Evolutionary conservation across 2,329 filamentous ascomycete species (phyloP).

Genomic region (Fusarium lateritium): DNA sequence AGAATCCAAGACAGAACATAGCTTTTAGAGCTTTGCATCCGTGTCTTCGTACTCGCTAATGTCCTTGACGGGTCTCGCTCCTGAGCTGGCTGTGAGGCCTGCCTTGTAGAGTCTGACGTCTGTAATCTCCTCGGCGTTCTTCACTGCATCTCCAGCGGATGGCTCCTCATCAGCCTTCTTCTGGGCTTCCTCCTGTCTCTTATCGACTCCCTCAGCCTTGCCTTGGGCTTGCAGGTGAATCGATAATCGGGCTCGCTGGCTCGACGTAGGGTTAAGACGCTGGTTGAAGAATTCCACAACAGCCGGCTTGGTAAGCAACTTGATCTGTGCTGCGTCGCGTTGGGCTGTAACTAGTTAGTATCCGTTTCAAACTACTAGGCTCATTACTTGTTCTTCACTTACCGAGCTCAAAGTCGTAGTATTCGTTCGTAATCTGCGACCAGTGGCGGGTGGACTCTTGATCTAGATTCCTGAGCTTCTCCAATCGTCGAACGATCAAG

Average conservation of each 20-base stretch:
- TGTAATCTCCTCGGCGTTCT: slow-evolving; percentile 72
- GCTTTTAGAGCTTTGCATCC: slow-evolving; percentile 79
- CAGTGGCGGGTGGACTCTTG: slow-evolving; percentile 88
- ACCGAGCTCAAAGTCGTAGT: slow-evolving; percentile 92
- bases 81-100: slow-evolving; percentile 78
- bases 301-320: slow-evolving; percentile 81
- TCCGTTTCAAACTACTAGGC: neutral
- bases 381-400: slow-evolving; percentile 53
- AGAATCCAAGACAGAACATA: slow-evolving; percentile 3
- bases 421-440: slow-evolving; percentile 87
- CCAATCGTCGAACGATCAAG: slow-evolving; percentile 86
- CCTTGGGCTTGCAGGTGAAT: slow-evolving; percentile 87
- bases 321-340: slow-evolving; percentile 82
- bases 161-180: slow-evolving; percentile 53
- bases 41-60: slow-evolving; percentile 89
- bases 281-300: slow-evolving; percentile 84
- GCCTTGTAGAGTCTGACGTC: slow-evolving; percentile 88
- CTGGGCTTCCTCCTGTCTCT: slow-evolving; percentile 62
- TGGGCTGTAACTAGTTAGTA: slow-evolving; percentile 67
- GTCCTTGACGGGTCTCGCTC: slow-evolving; percentile 80
- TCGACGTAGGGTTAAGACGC: slow-evolving; percentile 82
- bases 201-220: slow-evolving; percentile 60
- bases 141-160: slow-evolving; percentile 55
- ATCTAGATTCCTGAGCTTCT: slow-evolving; percentile 92
- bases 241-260: slow-evolving; percentile 83